These are phyloP conservation scores for Lipomyces oligophaga DNA, from an alignment of 805 yeast genomes.

Conservation along the genomic window DNA sequence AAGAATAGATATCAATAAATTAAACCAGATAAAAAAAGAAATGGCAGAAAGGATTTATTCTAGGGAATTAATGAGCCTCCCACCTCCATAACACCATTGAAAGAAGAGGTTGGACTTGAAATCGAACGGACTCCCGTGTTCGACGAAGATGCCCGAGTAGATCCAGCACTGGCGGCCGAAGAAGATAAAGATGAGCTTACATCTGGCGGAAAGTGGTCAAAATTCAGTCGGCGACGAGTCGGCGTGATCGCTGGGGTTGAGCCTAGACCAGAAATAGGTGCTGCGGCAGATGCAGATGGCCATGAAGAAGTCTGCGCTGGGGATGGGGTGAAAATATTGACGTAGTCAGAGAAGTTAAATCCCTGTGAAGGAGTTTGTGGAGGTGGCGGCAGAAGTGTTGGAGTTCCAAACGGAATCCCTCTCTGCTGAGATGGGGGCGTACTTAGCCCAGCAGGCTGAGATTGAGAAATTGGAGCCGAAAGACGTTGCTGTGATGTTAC, in stretches of 20 bases:
- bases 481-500: too few relatives aligned
- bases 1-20: too few relatives aligned
- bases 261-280: conserved; percentile 25
- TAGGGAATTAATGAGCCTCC: conserved; percentile 15
- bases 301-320: too few relatives aligned
- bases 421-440: conserved; percentile 3
- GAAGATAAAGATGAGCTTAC: background rate
- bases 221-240: conserved; percentile 27
- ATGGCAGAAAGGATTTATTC: too few relatives aligned
- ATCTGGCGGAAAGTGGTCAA: conserved; percentile 25
- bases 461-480: conserved; percentile 35
- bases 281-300: too few relatives aligned
- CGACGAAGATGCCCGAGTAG: too few relatives aligned
- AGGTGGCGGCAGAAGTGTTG: conserved; percentile 32
- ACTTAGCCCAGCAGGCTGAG: conserved; percentile 4
- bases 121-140: too few relatives aligned
- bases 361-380: conserved; percentile 40
- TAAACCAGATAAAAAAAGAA: too few relatives aligned
- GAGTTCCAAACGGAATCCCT: conserved; percentile 27
- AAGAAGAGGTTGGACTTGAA: background rate
- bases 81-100: conserved; percentile 11
- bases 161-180: too few relatives aligned
- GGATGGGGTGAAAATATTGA: conserved; percentile 48
- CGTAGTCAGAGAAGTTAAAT: conserved; percentile 79
- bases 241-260: conserved; percentile 25